phyloP scores from a whole-genome alignment of 768 basidiomycete genomes.

The Obba rivulosa region DNA sequence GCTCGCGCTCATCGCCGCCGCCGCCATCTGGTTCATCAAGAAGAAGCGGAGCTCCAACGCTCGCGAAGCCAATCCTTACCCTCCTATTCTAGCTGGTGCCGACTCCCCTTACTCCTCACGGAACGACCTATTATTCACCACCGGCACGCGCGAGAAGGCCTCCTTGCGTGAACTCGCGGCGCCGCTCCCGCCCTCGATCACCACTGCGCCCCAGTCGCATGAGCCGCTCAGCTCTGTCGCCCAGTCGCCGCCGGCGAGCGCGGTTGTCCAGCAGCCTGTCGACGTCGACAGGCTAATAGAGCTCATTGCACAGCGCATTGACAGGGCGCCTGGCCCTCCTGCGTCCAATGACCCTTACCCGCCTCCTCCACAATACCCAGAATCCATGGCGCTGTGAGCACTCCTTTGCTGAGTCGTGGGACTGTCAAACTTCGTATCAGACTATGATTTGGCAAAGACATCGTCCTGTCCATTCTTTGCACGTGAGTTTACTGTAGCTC shows the following conservation, averaged over 20 bases:
- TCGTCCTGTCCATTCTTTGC: too few relatives aligned
- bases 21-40: background rate
- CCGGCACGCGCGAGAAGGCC: too few relatives aligned
- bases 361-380: constrained; percentile 7
- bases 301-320: constrained; percentile 9
- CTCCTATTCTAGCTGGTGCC: too few relatives aligned
- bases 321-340: background rate
- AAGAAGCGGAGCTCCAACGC: too few relatives aligned
- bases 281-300: constrained; percentile 7
- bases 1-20: constrained; percentile 2
- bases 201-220: background rate
- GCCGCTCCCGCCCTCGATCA: background rate
- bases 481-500: too few relatives aligned
- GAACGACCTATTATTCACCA: too few relatives aligned
- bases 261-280: background rate
- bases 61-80: too few relatives aligned
- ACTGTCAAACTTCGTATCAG: too few relatives aligned
- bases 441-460: too few relatives aligned
- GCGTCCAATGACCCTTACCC: background rate
- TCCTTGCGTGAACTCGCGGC: background rate
- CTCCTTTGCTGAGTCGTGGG: too few relatives aligned
- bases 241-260: background rate
- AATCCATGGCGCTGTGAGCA: too few relatives aligned
- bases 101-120: background rate
- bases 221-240: background rate